Percentiles rank a stretch among this genome's conserved stretches.
These are phyloP conservation scores for Yamadazyma atmosphaerica DNA, from an alignment of 1,139 yeast species.

Conservation along the genomic window DNA sequence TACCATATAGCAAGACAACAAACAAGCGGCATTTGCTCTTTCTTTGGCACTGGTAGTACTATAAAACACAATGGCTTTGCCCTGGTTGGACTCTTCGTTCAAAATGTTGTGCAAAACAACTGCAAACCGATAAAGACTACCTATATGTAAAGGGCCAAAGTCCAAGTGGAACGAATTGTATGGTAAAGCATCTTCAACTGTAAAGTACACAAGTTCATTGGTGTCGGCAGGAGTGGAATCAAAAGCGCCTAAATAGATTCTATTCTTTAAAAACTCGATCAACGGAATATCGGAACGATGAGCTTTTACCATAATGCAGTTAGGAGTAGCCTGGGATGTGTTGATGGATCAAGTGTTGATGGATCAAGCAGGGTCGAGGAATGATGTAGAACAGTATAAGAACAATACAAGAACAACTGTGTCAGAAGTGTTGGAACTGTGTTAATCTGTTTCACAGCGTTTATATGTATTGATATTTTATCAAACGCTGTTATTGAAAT, in stretches of 20 bases:
- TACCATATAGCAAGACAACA: slow-evolving; percentile 92
- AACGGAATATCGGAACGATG: slow-evolving; percentile 29
- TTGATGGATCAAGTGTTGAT: too few relatives aligned
- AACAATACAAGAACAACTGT: too few relatives aligned
- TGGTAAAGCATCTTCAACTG: slow-evolving; percentile 88
- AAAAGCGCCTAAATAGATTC: slow-evolving; percentile 88
- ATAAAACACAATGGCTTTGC: slow-evolving; percentile 88
- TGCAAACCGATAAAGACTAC: slow-evolving; percentile 91
- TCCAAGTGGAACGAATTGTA: slow-evolving; percentile 93
- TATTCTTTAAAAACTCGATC: slow-evolving; percentile 52
- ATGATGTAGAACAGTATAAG: too few relatives aligned
- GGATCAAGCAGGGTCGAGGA: too few relatives aligned
- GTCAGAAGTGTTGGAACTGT: too few relatives aligned
- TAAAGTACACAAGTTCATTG: slow-evolving; percentile 75
- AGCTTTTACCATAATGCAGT: slow-evolving; percentile 1
- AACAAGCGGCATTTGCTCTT: slow-evolving; percentile 92
- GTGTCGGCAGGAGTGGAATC: slow-evolving; percentile 80
- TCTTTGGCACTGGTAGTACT: slow-evolving; percentile 79
- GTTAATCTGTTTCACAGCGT: too few relatives aligned
- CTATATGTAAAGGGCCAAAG: slow-evolving; percentile 94
- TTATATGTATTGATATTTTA: background rate
- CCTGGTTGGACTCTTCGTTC: slow-evolving; percentile 80
- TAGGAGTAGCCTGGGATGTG: too few relatives aligned
- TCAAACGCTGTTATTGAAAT: slow-evolving; percentile 7
- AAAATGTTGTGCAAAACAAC: slow-evolving; percentile 88